Percentiles rank a stretch among this genome's conserved stretches.
These are phyloP conservation scores for Sphaceloma murrayae DNA, from an alignment of 2,329 filamentous ascomycete species.

Conservation along the genomic window DNA sequence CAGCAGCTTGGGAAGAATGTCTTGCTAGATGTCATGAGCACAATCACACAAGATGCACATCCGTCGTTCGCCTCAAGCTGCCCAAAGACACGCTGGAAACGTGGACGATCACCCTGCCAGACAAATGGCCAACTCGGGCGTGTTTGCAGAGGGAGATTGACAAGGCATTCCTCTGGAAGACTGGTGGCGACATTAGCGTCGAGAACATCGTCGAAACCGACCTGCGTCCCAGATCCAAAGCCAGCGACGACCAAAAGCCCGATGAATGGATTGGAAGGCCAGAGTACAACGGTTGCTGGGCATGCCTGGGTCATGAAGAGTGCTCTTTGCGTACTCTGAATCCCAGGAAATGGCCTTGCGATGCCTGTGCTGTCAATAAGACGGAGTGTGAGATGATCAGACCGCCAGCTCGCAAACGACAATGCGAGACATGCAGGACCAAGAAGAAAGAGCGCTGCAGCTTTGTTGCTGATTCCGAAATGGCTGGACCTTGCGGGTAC, in stretches of 20 bases:
- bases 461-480: constrained; percentile 25
- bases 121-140: constrained; percentile 17
- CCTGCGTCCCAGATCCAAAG: constrained; percentile 4
- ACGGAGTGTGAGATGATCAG: constrained; percentile 31
- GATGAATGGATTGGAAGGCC: constrained; percentile 23
- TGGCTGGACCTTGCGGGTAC: constrained; percentile 27
- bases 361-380: constrained; percentile 26
- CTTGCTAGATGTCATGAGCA: too few species aligned
- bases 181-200: too few species aligned
- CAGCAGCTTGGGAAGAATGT: too few species aligned
- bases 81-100: neutral
- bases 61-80: neutral
- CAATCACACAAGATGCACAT: neutral
- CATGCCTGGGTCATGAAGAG: constrained; percentile 22
- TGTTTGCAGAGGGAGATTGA: constrained; percentile 1
- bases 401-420: constrained; percentile 27
- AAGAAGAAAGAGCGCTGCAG: constrained; percentile 28
- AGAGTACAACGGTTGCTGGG: constrained; percentile 25
- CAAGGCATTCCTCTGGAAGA: too few species aligned
- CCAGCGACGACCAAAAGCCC: too few species aligned
- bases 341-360: constrained; percentile 30
- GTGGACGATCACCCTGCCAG: neutral
- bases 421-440: constrained; percentile 30
- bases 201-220: constrained; percentile 3
- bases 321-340: constrained; percentile 31